Evolutionary conservation across 305 asterid species (phyloP), one percentile per base, ranked within the genome.

Genomic region (Solanum hybrid): DNA sequence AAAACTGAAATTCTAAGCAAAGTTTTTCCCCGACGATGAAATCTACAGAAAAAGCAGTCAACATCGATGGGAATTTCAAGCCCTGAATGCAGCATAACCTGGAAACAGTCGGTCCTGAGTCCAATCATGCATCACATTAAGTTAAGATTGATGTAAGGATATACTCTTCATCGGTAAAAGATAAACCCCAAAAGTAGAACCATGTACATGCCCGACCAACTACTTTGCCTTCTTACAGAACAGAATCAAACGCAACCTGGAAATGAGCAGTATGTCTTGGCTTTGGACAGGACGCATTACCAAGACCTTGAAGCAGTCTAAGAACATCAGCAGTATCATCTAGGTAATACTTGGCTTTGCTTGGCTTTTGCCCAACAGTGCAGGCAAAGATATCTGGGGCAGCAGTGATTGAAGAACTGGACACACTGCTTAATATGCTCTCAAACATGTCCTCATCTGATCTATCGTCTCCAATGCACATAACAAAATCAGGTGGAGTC

Each of bases 401-500:
- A 32, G 94, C 76, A 41, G 94, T 78, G 39, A 92, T 90, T 9
- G 93, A 86, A 45, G 93, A 91, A 82, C 89, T 91, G 17, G 95
- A 93, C 51, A 90, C 94, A 1, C 90, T 87, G 88, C 93, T 92
- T 75, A 90, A 86, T 93, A 96, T 95, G 95, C 97, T 95, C 94
- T 95, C 98, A 27, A 96, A 96, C 98, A 96, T 96, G 86, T 96
- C 98, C 90, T 96, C 98, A 68, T 96, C 98, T 7, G 98, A 96
- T 85, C 97, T 93, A 73, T 96, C 98, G 39, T 96, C 98, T 79
- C 98, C 98, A 20, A 95, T 91, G 91, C 98, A 95, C 97, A 96
- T 90, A 33, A 95, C 94, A 24, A 96, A 95, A 90, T 96, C 98
- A n/a, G 98, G 96, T 27, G 93, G 91, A 26, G 90, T 91, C 70